Evolutionary conservation across 2,329 filamentous ascomycete genomes (phyloP).

Genomic region (Tetracladium maxilliforme): DNA sequence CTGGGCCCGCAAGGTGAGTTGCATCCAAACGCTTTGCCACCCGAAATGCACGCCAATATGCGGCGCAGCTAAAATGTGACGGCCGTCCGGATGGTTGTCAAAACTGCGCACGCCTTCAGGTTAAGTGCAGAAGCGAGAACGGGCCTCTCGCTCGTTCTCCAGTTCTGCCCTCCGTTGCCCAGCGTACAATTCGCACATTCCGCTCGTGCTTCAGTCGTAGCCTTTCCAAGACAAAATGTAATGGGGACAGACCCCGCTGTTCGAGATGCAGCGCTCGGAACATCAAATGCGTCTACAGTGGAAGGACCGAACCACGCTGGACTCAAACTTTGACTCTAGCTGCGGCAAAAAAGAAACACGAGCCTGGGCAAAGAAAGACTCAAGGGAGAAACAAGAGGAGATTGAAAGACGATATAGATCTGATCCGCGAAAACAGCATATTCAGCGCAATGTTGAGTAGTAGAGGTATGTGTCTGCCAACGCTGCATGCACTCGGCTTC

Average conservation of each 20-base stretch:
- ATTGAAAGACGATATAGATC: too few species aligned
- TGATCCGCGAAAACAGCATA: too few species aligned
- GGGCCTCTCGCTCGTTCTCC: too few species aligned
- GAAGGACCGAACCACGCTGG: background rate
- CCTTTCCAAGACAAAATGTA: slow-evolving; percentile 8
- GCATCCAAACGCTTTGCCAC: background rate
- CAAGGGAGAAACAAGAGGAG: too few species aligned
- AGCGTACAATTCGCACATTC: slow-evolving; percentile 6
- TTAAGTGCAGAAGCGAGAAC: slow-evolving; percentile 1
- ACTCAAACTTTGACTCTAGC: too few species aligned
- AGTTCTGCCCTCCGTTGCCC: slow-evolving; percentile 1
- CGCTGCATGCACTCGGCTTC: too few species aligned
- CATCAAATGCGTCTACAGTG: slow-evolving; percentile 6
- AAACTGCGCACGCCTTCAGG: slow-evolving; percentile 1
- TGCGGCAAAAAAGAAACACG: too few species aligned
- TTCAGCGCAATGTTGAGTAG: too few species aligned
- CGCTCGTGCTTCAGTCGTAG: slow-evolving; percentile 8
- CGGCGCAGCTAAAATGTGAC: slow-evolving; percentile 3
- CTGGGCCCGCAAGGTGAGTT: slow-evolving; percentile 2
- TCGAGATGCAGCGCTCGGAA: slow-evolving; percentile 5
- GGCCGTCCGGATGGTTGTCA: slow-evolving; percentile 2
- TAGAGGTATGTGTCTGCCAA: too few species aligned
- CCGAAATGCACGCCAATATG: background rate
- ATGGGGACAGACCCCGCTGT: slow-evolving; percentile 6
- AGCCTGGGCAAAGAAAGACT: too few species aligned